Evolutionary conservation across 2,329 filamentous ascomycete genomes (phyloP).

Genomic region (Fusarium circinatum): DNA sequence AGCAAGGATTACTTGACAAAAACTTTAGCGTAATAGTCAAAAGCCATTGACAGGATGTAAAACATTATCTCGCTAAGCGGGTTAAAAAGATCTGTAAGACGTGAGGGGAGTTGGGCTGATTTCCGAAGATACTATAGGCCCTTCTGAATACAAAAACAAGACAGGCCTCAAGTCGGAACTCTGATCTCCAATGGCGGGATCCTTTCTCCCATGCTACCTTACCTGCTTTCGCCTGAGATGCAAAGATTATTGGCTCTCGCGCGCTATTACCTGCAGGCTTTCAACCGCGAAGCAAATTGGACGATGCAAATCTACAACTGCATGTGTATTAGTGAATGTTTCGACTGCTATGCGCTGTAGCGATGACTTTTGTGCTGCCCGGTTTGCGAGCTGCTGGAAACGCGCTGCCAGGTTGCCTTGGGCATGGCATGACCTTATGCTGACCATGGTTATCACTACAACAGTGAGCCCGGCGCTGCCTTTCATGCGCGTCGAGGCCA

Average conservation of each 20-base stretch:
- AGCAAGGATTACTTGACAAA: neutral
- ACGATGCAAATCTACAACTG: no score
- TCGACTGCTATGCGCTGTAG: no score
- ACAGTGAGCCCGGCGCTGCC: no score
- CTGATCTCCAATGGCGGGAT: neutral
- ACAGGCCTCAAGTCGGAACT: neutral
- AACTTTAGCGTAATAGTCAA: neutral
- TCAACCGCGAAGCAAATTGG: neutral
- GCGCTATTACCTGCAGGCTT: neutral
- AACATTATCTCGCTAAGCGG: neutral
- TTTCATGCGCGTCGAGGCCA: neutral
- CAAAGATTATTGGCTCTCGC: neutral
- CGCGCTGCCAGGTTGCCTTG: no score
- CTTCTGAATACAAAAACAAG: neutral
- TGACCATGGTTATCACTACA: no score
- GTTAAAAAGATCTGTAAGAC: neutral
- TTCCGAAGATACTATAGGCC: neutral
- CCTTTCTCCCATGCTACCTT: neutral
- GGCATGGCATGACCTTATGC: no score
- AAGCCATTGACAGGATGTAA: neutral
- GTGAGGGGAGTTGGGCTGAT: neutral
- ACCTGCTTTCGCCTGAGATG: neutral
- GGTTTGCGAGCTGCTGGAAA: no score
- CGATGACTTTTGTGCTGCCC: no score
- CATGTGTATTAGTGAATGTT: no score